These are phyloP conservation scores for Paramecium bursaria DNA, from an alignment of 73 alveolate species.

Conservation along the genomic window DNA sequence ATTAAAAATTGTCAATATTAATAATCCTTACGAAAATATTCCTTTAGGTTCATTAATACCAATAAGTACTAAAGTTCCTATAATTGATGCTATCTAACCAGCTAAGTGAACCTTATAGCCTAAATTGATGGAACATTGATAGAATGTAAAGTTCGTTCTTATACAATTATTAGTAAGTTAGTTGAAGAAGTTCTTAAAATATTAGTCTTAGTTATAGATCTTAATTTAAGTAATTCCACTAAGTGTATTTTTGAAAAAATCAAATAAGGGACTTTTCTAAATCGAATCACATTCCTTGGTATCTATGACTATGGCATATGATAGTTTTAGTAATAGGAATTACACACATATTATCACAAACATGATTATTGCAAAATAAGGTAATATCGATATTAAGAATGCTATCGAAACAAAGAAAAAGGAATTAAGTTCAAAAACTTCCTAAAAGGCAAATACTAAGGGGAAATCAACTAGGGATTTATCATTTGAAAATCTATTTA, in stretches of 20 bases:
- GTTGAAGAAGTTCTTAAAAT: neutral
- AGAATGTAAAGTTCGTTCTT: constrained; percentile 38
- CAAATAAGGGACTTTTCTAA: constrained; percentile 28
- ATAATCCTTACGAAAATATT: constrained; percentile 1
- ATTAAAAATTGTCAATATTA: constrained; percentile 12
- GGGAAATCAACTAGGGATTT: constrained; percentile 42
- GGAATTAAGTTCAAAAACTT: constrained; percentile 44
- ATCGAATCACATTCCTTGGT: constrained; percentile 25
- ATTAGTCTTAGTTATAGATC: neutral
- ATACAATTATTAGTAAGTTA: constrained; percentile 17
- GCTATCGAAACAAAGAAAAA: constrained; percentile 27
- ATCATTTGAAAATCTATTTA: constrained; percentile 74
- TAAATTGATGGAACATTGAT: constrained; percentile 2
- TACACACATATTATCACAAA: no score
- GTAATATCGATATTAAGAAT: neutral
- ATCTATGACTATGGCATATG: no score
- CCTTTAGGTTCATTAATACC: constrained; percentile 4
- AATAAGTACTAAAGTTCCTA: constrained; percentile 24
- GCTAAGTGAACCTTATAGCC: constrained; percentile 36
- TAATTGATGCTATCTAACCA: constrained; percentile 19
- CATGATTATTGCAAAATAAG: constrained; percentile 27
- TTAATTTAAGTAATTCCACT: constrained; percentile 39
- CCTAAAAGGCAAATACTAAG: constrained; percentile 3
- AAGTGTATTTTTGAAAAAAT: constrained; percentile 20
- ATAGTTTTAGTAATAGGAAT: constrained; percentile 12